These are phyloP conservation scores for Podospora pseudocomata DNA, from an alignment of 495 filamentous ascomycete species.

Conservation along the genomic window DNA sequence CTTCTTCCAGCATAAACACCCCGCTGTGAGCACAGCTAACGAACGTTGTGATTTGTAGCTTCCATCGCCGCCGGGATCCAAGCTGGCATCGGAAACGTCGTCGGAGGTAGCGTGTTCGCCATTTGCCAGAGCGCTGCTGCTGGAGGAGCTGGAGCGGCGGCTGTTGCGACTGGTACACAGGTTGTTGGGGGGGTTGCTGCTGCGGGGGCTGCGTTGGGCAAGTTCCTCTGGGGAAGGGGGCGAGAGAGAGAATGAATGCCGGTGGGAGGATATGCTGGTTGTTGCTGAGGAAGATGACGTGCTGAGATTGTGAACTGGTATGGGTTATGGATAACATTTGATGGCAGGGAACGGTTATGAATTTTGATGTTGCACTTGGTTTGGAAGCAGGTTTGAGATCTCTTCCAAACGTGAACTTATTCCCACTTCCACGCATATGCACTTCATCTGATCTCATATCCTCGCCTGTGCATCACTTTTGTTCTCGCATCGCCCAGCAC, in stretches of 20 bases:
- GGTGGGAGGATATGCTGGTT: background rate
- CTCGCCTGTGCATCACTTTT: too few relatives aligned
- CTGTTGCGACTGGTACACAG: background rate
- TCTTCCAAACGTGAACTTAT: background rate
- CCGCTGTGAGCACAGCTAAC: background rate
- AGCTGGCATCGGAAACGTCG: slow-evolving; percentile 18
- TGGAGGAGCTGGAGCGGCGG: slow-evolving; percentile 9
- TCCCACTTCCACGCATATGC: background rate
- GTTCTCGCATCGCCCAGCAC: too few relatives aligned
- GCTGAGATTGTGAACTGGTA: background rate
- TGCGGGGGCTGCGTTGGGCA: background rate
- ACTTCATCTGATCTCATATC: background rate
- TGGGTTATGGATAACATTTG: background rate
- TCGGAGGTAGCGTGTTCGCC: slow-evolving; percentile 18
- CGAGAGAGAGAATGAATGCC: background rate
- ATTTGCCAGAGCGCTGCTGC: slow-evolving; percentile 19
- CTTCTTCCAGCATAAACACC: too few relatives aligned
- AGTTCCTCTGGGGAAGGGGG: background rate
- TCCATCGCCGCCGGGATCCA: slow-evolving; percentile 21
- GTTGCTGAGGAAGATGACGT: background rate
- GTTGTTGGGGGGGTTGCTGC: slow-evolving; percentile 4
- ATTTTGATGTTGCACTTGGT: background rate
- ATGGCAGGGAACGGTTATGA: background rate
- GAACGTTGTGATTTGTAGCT: slow-evolving; percentile 8
- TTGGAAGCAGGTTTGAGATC: background rate